phyloP scores from a whole-genome alignment of 169 alveolate species.

The Plasmodium coatneyi region DNA sequence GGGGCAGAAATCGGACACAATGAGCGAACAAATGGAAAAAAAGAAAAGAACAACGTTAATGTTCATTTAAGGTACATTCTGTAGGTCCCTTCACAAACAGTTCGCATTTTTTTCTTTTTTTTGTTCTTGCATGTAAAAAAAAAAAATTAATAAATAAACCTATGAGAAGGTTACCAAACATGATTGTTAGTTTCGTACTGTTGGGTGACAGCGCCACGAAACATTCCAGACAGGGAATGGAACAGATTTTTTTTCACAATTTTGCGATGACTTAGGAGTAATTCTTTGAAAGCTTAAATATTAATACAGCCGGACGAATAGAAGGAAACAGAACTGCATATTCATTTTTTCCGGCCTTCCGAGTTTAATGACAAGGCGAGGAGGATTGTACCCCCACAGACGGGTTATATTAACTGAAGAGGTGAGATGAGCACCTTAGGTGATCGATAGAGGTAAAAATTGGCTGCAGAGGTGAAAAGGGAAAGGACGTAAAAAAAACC shows the following conservation, averaged over 20 bases:
- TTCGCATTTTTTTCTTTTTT: not conserved
- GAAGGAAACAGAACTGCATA: not conserved
- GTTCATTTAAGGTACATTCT: not conserved
- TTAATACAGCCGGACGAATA: not conserved
- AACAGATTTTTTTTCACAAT: not conserved
- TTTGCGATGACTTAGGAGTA: not conserved
- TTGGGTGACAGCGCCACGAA: not conserved
- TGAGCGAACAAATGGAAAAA: not conserved
- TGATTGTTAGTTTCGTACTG: not conserved
- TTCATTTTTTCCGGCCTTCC: not conserved
- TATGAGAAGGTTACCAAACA: not conserved
- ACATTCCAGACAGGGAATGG: not conserved
- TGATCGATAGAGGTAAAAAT: not conserved
- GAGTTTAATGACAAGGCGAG: not conserved
- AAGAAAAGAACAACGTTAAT: not conserved
- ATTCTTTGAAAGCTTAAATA: not conserved
- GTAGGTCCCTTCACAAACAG: not conserved
- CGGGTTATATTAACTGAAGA: not conserved
- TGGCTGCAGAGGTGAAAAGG: not conserved
- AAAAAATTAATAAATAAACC: not conserved
- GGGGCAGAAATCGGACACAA: not conserved
- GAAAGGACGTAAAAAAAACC: not conserved
- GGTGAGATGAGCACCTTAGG: not conserved
- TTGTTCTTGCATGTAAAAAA: not conserved
- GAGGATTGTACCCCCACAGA: not conserved